These are phyloP conservation scores for Pythium grandisporangium DNA, from an alignment of 352 stramenopile genomes.

Conservation along the genomic window DNA sequence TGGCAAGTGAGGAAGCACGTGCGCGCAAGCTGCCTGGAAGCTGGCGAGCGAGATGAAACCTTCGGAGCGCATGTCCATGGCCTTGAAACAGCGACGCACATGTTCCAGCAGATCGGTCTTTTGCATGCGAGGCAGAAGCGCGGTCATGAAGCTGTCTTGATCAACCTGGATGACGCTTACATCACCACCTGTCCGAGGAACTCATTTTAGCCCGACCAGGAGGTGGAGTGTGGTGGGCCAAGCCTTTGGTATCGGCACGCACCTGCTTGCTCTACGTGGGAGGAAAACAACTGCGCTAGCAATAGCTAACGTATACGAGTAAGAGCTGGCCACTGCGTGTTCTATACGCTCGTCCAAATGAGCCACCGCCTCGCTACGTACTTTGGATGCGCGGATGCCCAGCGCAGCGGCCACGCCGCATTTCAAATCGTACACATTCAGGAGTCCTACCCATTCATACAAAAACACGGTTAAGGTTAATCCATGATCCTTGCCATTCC, in stretches of 20 bases:
- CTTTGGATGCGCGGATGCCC: conserved; percentile 60
- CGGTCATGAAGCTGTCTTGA: conserved; percentile 12
- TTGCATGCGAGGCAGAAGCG: conserved; percentile 20
- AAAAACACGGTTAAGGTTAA: not conserved
- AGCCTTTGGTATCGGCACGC: no score
- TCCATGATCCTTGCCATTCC: conserved; percentile 1
- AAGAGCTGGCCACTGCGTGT: no score
- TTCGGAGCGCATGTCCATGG: conserved; percentile 40
- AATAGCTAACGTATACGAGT: conserved; percentile 29
- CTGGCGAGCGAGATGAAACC: conserved; percentile 56
- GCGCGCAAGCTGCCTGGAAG: conserved; percentile 35
- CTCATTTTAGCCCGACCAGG: no score
- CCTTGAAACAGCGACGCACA: conserved; percentile 52
- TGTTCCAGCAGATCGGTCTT: conserved; percentile 45
- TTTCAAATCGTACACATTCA: conserved; percentile 46
- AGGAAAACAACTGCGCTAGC: conserved; percentile 63
- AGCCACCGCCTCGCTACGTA: no score
- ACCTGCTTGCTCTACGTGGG: no score
- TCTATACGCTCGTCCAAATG: no score
- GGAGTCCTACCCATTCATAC: no score
- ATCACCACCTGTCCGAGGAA: no score
- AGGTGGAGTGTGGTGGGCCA: no score
- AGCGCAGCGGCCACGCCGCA: conserved; percentile 52
- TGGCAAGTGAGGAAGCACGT: conserved; percentile 27
- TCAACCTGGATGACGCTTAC: conserved; percentile 1